Conservation (phyloP, 306 rosid species). For the Medicago truncatula region MtrunA17r5.0-ANR NC_053043.1:27119501-27120000, state of each 20-base stretch:
- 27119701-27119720: not conserved
- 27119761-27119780: constrained; percentile 4
- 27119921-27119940: constrained; percentile 92
- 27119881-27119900: constrained; percentile 96
- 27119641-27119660: constrained; percentile 18
- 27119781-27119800: constrained; percentile 21
- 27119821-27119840: constrained; percentile 43
- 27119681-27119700: not conserved
- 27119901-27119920: constrained; percentile 90
- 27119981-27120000: not conserved
- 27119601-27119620: not conserved
- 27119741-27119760: not conserved
- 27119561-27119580: not conserved
- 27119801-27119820: constrained; percentile 28
- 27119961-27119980: constrained; percentile 2
- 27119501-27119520: not conserved
- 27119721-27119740: not conserved
- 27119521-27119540: not conserved
- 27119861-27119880: constrained; percentile 92
- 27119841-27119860: constrained; percentile 92
- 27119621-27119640: not conserved
- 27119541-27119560: not conserved
- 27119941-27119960: constrained; percentile 36
- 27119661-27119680: not conserved
- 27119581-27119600: not conserved